Base-by-base conservation (phyloP, 1,284 basidiomycete genomes). In the Pseudozyma sp. region DNA sequence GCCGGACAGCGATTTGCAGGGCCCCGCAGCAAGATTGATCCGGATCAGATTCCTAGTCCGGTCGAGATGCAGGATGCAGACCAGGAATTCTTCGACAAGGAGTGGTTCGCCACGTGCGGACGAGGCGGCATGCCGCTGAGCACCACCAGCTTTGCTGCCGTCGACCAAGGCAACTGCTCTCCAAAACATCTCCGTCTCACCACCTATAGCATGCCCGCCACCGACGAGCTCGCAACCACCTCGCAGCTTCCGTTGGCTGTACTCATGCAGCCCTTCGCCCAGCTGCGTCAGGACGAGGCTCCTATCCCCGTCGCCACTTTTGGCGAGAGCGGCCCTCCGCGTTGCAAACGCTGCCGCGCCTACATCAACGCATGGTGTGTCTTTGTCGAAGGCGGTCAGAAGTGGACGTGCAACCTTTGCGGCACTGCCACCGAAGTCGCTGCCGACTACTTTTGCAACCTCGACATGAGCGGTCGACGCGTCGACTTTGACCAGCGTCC, bases 321-420 rank as follows among this genome's bases (percentile, higher is more conserved):
- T 84, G 88, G 83, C 87, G 92, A 77, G 45, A 84, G 85, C 8
- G 95, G 94, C 9, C 97, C 96, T 14, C 89, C 92, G 13, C 88
- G 97, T 39, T 99, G 97, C 83, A 89, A 88, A 55, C 87, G 89
- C 46, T 99, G 97, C 85, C 88, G 94, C 75, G 93, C 89, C 0
- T 99, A 99, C 85, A 89, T 99, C 81, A 99, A 98, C 84, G 91
- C 95, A 0, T 99, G 94, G 94, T 94, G 92, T 82, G 87, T 88
- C 34, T 99, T 93, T 89, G 87, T 90, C 16, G 89, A 92, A 39
- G 93, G 93, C 9, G 97, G 97, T 4, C 89, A 89, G 68, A 89
- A 88, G 75, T 99, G 94, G 93, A 90, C 89, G 75, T 99, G 97
- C 85, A 99, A 98, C 86, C 85, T 99, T 5, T 99, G 97, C 85